These are phyloP conservation scores for Psophocarpus tetragonolobus DNA, from an alignment of 306 rosid genomes.

Conservation along the genomic window DNA sequence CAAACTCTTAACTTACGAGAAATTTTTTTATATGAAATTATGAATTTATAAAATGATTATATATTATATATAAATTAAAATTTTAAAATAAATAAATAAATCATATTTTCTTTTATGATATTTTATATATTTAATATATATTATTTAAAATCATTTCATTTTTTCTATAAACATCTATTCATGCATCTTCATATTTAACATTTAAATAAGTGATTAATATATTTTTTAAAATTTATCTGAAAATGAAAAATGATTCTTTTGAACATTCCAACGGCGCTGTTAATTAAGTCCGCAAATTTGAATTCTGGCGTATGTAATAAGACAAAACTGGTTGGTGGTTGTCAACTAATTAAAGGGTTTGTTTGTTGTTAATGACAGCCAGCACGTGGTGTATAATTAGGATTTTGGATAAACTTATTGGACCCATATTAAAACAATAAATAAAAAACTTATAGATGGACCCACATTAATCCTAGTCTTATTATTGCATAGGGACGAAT, in stretches of 20 bases:
- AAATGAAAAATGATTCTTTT: neutral
- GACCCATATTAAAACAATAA: neutral
- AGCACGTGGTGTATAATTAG: neutral
- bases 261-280: neutral
- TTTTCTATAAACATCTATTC: too few species aligned
- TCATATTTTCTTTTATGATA: too few species aligned
- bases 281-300: neutral
- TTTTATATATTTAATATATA: too few species aligned
- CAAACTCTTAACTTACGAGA: too few species aligned
- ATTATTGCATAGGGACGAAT: neutral
- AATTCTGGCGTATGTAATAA: neutral
- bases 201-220: neutral
- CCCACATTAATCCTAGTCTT: neutral
- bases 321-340: conserved; percentile 30
- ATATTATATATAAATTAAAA: too few species aligned
- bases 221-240: neutral
- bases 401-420: neutral
- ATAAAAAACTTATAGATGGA: neutral
- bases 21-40: too few species aligned
- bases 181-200: neutral
- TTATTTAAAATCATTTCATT: too few species aligned
- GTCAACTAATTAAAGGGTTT: neutral
- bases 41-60: too few species aligned
- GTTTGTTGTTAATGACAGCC: neutral
- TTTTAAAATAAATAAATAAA: too few species aligned